Evolutionary conservation across 148 eudicot genomes (phyloP), one percentile per base, ranked within the genome.

Genomic region (Arctostaphylos glauca): DNA sequence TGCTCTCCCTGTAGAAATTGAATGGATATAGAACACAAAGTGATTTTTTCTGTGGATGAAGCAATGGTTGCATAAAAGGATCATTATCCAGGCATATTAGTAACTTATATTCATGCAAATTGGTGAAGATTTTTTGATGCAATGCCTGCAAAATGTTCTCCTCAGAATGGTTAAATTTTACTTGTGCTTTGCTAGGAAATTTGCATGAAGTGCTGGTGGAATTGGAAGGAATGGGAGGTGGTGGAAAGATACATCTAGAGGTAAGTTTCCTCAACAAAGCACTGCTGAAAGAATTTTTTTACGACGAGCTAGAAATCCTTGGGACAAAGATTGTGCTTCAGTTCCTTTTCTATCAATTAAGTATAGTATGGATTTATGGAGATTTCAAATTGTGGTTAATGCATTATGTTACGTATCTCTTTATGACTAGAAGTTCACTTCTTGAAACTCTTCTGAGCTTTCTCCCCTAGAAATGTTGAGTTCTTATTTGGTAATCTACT

Each of bases 151-250:
- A 67, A 52, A 18, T 44, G 25, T 5, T 10, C 23, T 48, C 58
- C 58, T 53, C 43, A 19, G 46, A 38, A 6, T 75, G 55, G 52
- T 70, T 44, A 66, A 23, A 82, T 47, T 50, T 79, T 80, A 60
- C 38, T 52, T 25, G 3, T 87, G 71, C 79, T 84, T 87, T 88
- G 54, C 70, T 82, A 96, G 99, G 99, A 83, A 82, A 85, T 81
- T 72, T 77, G 79, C 98, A 93, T 86, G 96, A 93, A 80, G 85
- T 94, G 89, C 87, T 94, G 87, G 93, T 96, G 80, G 98, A 93
- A 78, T 90, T 96, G 92, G 99, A 96, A 88, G 99, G 99, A 81
- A 96, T 96, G 94, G 99, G 99, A 90, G 95, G 98, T 88, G 99
- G 99, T 84, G 99, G 99, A 86, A 89, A 93, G 93, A 87, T 96